Evolutionary conservation across 805 yeast genomes (phyloP), one percentile per base, ranked within the genome.

Genomic region (Ascoidea tarda): DNA sequence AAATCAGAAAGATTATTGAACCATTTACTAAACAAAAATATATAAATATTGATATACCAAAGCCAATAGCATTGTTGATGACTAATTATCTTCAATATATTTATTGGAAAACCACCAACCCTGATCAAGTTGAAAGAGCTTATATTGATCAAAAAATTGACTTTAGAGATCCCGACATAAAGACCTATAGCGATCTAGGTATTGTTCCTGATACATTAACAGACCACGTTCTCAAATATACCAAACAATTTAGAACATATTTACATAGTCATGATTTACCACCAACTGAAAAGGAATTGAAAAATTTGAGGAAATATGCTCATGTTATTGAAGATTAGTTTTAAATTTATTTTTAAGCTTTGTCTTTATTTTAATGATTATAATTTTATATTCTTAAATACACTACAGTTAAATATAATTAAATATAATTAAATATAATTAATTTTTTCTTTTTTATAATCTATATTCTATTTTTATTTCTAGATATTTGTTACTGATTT

Each of bases 61-160:
- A 71, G 62, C 61, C 64, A 1, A 47, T 71, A 33, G 72, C 71
- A 53, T 58, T 65, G 50, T 54, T 57, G 38, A 58, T 67, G 58
- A 62, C 78, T 32, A 62, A 66, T 46, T 60, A 67, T 50, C 55
- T 67, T 52, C 71, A 71, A 61, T 60, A 59, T 48, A 62, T 73
- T 54, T 74, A 77, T 76, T 66, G 72, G 67, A 68, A 71, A 56
- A 63, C 68, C 56, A 55, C 78, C 55, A 83, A 81, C 61, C 78
- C 86, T 32, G 96, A 87, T 66, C 82, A 81, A 65, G 75, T 84
- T 53, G 84, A 81, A 67, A 80, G 95, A 70, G 80, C 81, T 67
- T 74, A 77, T 60, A 73, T 84, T 54, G 73, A 84, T 68, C 95
- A 87, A 67, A 58, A 58, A 8, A 49, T 50, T 33, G 28, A 21